Percentiles rank a stretch among this genome's conserved stretches.
Evolutionary conservation across 2,329 filamentous ascomycete species (phyloP).

Genomic region (Diplodia sapinea): DNA sequence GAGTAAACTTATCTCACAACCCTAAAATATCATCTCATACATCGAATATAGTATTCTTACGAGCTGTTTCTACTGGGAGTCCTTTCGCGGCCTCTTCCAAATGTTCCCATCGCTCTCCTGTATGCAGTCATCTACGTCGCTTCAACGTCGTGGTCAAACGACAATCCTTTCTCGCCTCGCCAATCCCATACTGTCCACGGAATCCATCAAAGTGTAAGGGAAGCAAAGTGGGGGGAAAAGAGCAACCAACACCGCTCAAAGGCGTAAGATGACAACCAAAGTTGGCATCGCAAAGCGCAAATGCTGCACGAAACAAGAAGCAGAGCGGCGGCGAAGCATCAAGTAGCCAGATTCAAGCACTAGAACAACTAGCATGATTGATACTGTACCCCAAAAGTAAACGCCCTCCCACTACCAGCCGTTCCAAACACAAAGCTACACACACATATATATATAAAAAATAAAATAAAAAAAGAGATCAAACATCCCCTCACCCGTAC

Average conservation of each 20-base stretch:
- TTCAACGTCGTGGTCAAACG: neutral
- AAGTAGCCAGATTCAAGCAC: too few species aligned
- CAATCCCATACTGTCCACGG: neutral
- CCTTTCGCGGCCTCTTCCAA: neutral
- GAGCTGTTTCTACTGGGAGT: too few species aligned
- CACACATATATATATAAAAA: neutral
- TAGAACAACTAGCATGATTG: too few species aligned
- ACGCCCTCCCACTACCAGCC: too few species aligned
- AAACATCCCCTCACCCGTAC: too few species aligned
- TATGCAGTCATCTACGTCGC: neutral
- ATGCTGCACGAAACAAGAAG: too few species aligned
- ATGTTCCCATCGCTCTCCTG: neutral
- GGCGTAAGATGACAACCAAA: neutral
- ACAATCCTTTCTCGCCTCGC: neutral
- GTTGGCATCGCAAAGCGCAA: neutral
- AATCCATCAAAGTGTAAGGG: neutral
- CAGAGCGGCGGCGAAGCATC: too few species aligned
- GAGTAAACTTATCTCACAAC: neutral
- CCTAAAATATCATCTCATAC: neutral
- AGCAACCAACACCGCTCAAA: neutral
- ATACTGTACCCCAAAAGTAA: too few species aligned
- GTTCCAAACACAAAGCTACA: neutral
- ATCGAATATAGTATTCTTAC: neutral
- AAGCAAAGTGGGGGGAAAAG: neutral
- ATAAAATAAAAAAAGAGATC: neutral